Evolutionary conservation across 495 filamentous ascomycete species (phyloP).

Genomic region (Aspergillus panamensis): DNA sequence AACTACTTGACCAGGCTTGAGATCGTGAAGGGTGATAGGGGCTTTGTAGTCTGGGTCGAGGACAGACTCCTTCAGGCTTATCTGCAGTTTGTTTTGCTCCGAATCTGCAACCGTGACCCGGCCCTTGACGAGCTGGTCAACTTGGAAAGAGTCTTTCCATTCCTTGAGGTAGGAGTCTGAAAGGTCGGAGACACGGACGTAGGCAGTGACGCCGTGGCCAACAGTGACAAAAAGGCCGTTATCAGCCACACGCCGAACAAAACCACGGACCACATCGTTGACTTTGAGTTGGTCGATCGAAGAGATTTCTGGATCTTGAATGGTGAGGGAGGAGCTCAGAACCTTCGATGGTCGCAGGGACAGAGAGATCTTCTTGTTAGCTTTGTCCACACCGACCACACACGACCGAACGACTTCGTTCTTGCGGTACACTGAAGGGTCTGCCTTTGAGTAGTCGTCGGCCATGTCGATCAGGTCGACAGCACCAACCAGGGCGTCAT

Average conservation of each 20-base stretch:
- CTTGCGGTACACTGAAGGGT: constrained; percentile 66
- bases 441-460: constrained; percentile 76
- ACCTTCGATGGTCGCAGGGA: constrained; percentile 85
- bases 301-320: constrained; percentile 76
- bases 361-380: constrained; percentile 77
- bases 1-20: constrained; percentile 73
- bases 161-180: constrained; percentile 91
- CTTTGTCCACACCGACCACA: constrained; percentile 70
- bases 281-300: constrained; percentile 64
- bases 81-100: constrained; percentile 65
- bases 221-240: constrained; percentile 81
- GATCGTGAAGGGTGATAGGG: constrained; percentile 62
- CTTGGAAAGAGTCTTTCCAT: constrained; percentile 85
- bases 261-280: constrained; percentile 81
- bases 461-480: constrained; percentile 73
- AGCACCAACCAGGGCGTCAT: constrained; percentile 66
- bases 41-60: constrained; percentile 76
- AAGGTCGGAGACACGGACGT: constrained; percentile 78
- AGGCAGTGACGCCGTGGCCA: constrained; percentile 73
- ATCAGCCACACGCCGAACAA: constrained; percentile 81
- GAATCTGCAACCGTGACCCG: constrained; percentile 67
- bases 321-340: constrained; percentile 76
- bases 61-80: constrained; percentile 81
- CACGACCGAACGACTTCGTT: constrained; percentile 84
- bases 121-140: constrained; percentile 85